These are phyloP conservation scores for Arabidopsis arenosa DNA, from an alignment of 345 rosid species.

Conservation along the genomic window DNA sequence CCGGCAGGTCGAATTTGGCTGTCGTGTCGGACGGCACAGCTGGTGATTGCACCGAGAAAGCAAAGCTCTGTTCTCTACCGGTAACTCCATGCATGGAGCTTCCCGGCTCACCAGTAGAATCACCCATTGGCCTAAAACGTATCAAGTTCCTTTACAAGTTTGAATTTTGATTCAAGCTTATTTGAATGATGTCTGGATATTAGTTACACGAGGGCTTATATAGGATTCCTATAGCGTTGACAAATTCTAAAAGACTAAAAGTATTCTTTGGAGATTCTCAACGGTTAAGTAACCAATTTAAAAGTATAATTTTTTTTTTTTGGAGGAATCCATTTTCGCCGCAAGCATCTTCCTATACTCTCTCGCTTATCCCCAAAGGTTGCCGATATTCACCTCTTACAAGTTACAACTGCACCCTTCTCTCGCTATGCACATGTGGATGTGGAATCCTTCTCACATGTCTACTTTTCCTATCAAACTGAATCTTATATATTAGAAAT, in stretches of 20 bases:
- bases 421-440: neutral
- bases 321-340: conserved; percentile 26
- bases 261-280: conserved; percentile 43
- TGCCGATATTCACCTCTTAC: conserved; percentile 13
- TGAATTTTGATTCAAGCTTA: neutral
- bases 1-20: conserved; percentile 64
- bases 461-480: neutral
- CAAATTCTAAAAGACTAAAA: neutral
- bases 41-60: conserved; percentile 53
- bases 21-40: conserved; percentile 53
- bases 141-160: neutral
- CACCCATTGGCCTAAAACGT: conserved; percentile 22
- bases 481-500: neutral
- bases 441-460: neutral
- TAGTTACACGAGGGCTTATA: conserved; percentile 13
- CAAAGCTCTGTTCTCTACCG: conserved; percentile 62
- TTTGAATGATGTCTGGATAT: conserved; percentile 11
- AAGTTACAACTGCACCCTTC: conserved; percentile 24
- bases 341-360: conserved; percentile 27
- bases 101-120: conserved; percentile 52
- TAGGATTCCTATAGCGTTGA: conserved; percentile 33
- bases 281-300: conserved; percentile 26
- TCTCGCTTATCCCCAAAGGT: conserved; percentile 43
- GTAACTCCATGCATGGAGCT: conserved; percentile 80
- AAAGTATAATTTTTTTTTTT: neutral